phyloP scores from a whole-genome alignment of 2,329 filamentous ascomycete species.

The Chaetoscypha palmicola region DNA sequence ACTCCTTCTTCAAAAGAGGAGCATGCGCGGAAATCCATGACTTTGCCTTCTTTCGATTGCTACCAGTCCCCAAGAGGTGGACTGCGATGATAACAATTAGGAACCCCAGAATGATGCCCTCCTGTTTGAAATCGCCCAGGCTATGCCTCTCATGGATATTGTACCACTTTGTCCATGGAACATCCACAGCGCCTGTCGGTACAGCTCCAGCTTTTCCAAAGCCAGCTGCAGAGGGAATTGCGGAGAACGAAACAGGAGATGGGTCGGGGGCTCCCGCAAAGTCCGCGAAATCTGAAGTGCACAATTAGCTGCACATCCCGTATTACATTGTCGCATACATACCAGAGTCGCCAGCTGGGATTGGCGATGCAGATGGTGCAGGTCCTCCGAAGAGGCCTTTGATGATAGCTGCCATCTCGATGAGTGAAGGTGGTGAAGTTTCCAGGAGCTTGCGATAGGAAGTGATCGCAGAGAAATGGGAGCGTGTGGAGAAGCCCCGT shows the following conservation, averaged over 20 bases:
- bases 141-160: slow-evolving; percentile 88
- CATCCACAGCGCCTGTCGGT: slow-evolving; percentile 41
- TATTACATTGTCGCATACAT: slow-evolving; percentile 32
- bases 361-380: slow-evolving; percentile 49
- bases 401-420: slow-evolving; percentile 29
- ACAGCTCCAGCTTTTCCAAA: slow-evolving; percentile 39
- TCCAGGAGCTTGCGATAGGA: neutral
- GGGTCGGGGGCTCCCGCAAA: slow-evolving; percentile 75
- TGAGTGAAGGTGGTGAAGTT: slow-evolving; percentile 8
- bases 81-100: slow-evolving; percentile 68
- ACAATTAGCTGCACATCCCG: slow-evolving; percentile 13
- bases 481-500: neutral
- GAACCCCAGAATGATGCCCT: slow-evolving; percentile 73
- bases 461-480: neutral
- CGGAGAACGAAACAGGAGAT: slow-evolving; percentile 42
- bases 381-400: slow-evolving; percentile 61
- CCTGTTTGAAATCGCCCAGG: slow-evolving; percentile 76
- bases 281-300: slow-evolving; percentile 78
- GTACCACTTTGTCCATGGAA: slow-evolving; percentile 92
- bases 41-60: slow-evolving; percentile 74
- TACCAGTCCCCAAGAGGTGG: slow-evolving; percentile 72
- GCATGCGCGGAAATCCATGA: slow-evolving; percentile 73
- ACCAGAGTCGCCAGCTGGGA: slow-evolving; percentile 56
- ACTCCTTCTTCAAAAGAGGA: slow-evolving; percentile 69
- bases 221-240: slow-evolving; percentile 37